Base-by-base conservation (phyloP, 768 basidiomycete species). In the Boletus sp. region DNA sequence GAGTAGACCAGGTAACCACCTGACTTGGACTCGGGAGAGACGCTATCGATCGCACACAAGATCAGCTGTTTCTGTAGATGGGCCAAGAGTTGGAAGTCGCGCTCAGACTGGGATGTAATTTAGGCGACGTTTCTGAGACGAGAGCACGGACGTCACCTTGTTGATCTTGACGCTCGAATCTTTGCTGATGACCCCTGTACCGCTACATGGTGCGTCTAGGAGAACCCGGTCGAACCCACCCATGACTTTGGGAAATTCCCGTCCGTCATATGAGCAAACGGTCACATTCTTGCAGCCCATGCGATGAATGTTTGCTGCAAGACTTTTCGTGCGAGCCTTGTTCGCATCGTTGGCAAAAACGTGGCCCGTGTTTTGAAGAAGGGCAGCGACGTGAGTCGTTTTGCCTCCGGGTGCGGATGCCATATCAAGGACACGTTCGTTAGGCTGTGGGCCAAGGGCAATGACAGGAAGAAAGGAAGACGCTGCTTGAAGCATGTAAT, bases 391-490 rank as follows among this genome's bases (percentile, higher is more conserved):
- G 72, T 99, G 94, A 10, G 97, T 98, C 42, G 97, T 92, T 76
- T 99, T 99, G 7, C 97, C 97, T 29, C 97, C 97, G 0, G 97
- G 97, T 0, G 97, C 94, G 47, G 94, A 96, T 2, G 96, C 95
- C 96, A 99, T 98, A 71, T 99, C 97, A 56, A 99, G 82, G 11
- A 98, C 84, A 11, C 95, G 89, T 68, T 98, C 97, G 57, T 91
- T 83, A 2, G 94, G 93, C 67, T 95, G 90, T 6, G 97, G 97
- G 28, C 84, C 79, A 39, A 99, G 87, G 4, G 97, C 93, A 61
- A 98, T 95, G 67, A 98, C 97, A 52, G 97, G 97, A n/a, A 99
- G 83, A 81, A 99, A 98, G 1, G 97, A 98, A 6, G 94, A 96
- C 11, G 97, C 97, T 7, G 97, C 93, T 78, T 99, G 97, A 28